Evolutionary conservation across 352 stramenopile genomes (phyloP), one percentile per base, ranked within the genome.

Genomic region (Globisporangium irregulare): DNA sequence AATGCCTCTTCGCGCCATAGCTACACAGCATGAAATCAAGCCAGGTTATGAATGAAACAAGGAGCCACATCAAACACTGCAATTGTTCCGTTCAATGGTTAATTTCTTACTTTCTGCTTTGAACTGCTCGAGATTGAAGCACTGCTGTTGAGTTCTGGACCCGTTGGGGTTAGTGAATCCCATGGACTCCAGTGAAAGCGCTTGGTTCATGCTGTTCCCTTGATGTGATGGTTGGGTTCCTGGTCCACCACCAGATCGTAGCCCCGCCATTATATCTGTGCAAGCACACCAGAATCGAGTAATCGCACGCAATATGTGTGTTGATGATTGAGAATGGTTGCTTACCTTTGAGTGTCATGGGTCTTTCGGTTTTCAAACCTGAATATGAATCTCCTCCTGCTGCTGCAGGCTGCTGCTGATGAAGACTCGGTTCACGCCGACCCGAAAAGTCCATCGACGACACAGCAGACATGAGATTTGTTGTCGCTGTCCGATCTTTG

Each of bases 291-390:
- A 58, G 14, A 27, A 34, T 10, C 3, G 20, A 38, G 15, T 36
- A 15, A 24, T 54, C 36, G n/a, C 22, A 53, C 36, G 64, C 9
- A 4, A 8, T 38, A 38, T 46, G 4, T 20, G 38, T 46, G 38
- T 46, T 46, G 38, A 18, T 18, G 22, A 2, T 36, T 5, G 8
- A n/a, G n/a, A 62, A 18, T 22, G 62, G 7, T 18, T n/a, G 25
- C 48, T 7, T 38, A 80, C 72, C 75, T 73, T 70, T 78, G 25
- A 81, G 55, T 0, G 66, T 74, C 66, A 71, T 64, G 3, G 72
- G 34, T 22, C 59, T 68, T 8, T 64, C 67, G 20, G 51, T 10
- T 62, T 43, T 43, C 3, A 36, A 54, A 3, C 7, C 48, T 36
- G 29, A 9, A 34, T 24, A 34, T 2, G 22, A 43, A 32, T 46